Percentiles rank a stretch among this genome's conserved stretches.
These are phyloP conservation scores for Stylosanthes scabra DNA, from an alignment of 331 rosid genomes.

Conservation along the genomic window DNA sequence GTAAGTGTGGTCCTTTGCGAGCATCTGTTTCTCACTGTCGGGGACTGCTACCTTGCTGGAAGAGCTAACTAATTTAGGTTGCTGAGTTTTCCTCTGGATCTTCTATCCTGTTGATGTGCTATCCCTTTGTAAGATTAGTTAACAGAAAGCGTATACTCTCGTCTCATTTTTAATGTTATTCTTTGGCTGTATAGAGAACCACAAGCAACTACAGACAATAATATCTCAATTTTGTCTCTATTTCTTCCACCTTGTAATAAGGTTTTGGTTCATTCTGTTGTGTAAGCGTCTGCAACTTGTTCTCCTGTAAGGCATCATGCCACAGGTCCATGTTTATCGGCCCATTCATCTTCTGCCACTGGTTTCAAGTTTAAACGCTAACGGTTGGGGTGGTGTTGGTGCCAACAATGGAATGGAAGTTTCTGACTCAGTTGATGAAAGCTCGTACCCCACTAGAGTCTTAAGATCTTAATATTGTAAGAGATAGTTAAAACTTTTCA, in stretches of 20 bases:
- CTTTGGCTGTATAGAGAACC: conserved; percentile 37
- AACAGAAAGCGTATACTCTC: conserved; percentile 9
- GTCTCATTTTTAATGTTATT: conserved; percentile 29
- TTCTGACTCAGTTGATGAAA: no score
- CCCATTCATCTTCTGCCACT: no score
- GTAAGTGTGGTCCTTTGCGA: conserved; percentile 60
- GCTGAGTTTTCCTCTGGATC: background rate
- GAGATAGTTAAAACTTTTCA: no score
- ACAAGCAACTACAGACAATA: conserved; percentile 19
- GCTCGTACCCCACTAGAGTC: no score
- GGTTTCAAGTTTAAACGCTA: no score
- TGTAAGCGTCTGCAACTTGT: background rate
- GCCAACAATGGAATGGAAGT: no score
- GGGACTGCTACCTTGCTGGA: conserved; percentile 51
- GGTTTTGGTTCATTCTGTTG: no score
- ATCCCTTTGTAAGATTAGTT: conserved; percentile 26
- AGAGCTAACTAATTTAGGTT: conserved; percentile 32
- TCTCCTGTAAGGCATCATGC: background rate
- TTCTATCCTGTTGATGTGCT: background rate
- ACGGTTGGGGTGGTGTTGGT: no score
- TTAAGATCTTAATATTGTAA: no score
- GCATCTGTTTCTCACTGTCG: conserved; percentile 72
- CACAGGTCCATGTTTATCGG: no score
- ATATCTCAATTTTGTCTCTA: no score
- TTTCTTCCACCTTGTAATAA: no score